Conservation (phyloP, 495 filamentous ascomycete species). For the Penicillium macrosclerotiorum region DNA sequence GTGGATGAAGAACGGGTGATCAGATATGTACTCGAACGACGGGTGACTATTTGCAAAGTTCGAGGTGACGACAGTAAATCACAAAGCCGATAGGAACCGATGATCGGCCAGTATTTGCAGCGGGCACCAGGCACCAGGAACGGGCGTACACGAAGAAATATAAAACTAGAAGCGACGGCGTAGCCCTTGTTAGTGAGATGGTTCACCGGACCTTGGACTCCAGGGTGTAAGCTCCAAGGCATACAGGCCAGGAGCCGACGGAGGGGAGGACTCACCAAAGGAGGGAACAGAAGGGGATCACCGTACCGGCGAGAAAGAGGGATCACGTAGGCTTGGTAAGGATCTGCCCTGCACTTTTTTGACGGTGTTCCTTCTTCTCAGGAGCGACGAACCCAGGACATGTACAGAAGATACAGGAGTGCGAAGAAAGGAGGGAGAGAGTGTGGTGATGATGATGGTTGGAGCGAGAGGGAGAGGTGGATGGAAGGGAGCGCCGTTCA, state of each 20-base stretch:
- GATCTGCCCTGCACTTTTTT: slow-evolving; percentile 3
- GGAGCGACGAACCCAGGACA: slow-evolving; percentile 27
- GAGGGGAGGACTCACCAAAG: slow-evolving; percentile 26
- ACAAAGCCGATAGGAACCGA: slow-evolving; percentile 13
- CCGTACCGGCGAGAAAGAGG: slow-evolving; percentile 9
- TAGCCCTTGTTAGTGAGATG: slow-evolving; percentile 17
- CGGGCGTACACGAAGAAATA: slow-evolving; percentile 31
- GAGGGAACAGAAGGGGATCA: slow-evolving; percentile 22
- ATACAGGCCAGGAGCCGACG: slow-evolving; percentile 2
- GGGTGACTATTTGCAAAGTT: slow-evolving; percentile 21
- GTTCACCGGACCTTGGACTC: neutral
- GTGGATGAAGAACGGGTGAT: slow-evolving; percentile 12
- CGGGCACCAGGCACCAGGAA: slow-evolving; percentile 33
- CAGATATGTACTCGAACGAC: slow-evolving; percentile 31
- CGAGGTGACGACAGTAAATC: slow-evolving; percentile 18
- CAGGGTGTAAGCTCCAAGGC: slow-evolving; percentile 4
- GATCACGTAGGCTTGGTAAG: slow-evolving; percentile 14
- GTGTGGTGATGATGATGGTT: neutral
- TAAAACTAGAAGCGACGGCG: slow-evolving; percentile 18
- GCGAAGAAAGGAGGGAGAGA: slow-evolving; percentile 26
- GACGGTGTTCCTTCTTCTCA: slow-evolving; percentile 15
- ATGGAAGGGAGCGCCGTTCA: slow-evolving; percentile 14
- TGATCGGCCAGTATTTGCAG: slow-evolving; percentile 26
- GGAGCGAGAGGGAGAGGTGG: slow-evolving; percentile 5
- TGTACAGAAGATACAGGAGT: slow-evolving; percentile 38